These are phyloP conservation scores for Lipomyces lipofer DNA, from an alignment of 805 yeast species.

Conservation along the genomic window DNA sequence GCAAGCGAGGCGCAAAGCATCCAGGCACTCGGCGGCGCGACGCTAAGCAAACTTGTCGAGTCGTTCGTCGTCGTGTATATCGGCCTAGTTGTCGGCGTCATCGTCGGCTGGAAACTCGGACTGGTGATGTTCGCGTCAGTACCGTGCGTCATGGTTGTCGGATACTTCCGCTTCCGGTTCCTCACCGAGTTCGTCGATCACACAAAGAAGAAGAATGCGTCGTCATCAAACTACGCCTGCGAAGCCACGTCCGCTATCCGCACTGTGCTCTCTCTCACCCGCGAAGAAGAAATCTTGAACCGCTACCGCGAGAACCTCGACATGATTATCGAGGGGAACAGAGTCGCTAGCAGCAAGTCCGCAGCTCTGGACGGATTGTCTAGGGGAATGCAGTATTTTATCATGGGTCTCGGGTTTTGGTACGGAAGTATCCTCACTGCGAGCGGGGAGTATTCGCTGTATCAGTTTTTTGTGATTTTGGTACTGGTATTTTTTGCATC, in stretches of 20 bases:
- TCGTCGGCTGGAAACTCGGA: slow-evolving; percentile 46
- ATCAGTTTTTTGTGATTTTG: slow-evolving; percentile 45
- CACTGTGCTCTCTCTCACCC: slow-evolving; percentile 46
- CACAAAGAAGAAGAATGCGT: slow-evolving; percentile 43
- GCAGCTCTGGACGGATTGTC: slow-evolving; percentile 44
- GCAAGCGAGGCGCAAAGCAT: slow-evolving; percentile 39
- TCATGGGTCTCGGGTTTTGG: slow-evolving; percentile 48
- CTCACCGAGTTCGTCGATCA: slow-evolving; percentile 41
- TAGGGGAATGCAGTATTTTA: slow-evolving; percentile 45
- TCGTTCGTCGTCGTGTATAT: slow-evolving; percentile 43
- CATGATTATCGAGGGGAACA: slow-evolving; percentile 6
- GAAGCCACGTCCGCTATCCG: slow-evolving; percentile 46
- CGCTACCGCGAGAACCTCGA: slow-evolving; percentile 33
- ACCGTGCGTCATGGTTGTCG: slow-evolving; percentile 43
- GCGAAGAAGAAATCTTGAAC: slow-evolving; percentile 43
- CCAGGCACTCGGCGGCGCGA: slow-evolving; percentile 37
- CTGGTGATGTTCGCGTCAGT: slow-evolving; percentile 44
- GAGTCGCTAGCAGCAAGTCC: slow-evolving; percentile 21
- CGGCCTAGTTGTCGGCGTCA: slow-evolving; percentile 44
- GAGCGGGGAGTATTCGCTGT: slow-evolving; percentile 37
- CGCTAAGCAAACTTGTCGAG: slow-evolving; percentile 37
- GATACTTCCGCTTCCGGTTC: slow-evolving; percentile 44
- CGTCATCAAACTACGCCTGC: slow-evolving; percentile 46
- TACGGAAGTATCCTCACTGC: slow-evolving; percentile 44
- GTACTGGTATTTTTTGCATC: slow-evolving; percentile 45